phyloP scores from a whole-genome alignment of 2,329 filamentous ascomycete species.

The Aspergillus aculeatinus region DNA sequence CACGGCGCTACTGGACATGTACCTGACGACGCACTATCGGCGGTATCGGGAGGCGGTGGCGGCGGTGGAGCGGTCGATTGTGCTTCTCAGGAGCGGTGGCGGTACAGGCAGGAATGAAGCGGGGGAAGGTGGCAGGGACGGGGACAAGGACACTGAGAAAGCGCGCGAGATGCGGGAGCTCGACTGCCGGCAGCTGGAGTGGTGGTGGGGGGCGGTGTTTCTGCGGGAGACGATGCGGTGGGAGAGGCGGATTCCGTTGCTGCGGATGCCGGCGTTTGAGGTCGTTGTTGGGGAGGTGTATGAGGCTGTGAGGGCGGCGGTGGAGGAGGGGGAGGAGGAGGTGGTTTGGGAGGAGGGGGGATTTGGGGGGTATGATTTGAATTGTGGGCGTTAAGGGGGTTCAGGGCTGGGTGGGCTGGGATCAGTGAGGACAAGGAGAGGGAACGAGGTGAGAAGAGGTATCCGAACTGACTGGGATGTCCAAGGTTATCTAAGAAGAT shows the following conservation, averaged over 20 bases:
- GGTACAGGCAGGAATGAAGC: too few relatives aligned
- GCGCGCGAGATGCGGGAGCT: neutral
- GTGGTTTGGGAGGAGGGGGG: slow-evolving; percentile 7
- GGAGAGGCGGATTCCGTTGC: neutral
- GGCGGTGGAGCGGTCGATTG: neutral
- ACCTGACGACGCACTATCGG: slow-evolving; percentile 5
- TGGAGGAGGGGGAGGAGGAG: neutral
- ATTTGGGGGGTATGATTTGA: too few relatives aligned
- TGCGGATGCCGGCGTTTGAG: neutral
- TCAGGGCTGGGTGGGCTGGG: too few relatives aligned
- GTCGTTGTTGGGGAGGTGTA: neutral
- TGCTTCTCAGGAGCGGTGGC: too few relatives aligned
- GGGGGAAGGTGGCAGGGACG: too few relatives aligned
- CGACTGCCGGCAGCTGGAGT: neutral
- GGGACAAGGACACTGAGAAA: neutral
- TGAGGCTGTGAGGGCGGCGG: neutral
- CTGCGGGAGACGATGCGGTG: neutral
- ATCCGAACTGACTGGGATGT: too few relatives aligned
- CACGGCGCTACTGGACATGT: slow-evolving; percentile 2
- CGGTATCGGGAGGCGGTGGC: neutral
- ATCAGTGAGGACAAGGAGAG: too few relatives aligned
- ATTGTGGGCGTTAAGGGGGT: too few relatives aligned
- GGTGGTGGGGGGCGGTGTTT: neutral
- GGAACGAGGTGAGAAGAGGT: too few relatives aligned
- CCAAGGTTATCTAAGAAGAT: too few relatives aligned